A percentile compares a stretch with the other conserved stretches of the same genome.
Conservation (phyloP, 306 rosid genomes). For the Gleditsia sinensis region DNA sequence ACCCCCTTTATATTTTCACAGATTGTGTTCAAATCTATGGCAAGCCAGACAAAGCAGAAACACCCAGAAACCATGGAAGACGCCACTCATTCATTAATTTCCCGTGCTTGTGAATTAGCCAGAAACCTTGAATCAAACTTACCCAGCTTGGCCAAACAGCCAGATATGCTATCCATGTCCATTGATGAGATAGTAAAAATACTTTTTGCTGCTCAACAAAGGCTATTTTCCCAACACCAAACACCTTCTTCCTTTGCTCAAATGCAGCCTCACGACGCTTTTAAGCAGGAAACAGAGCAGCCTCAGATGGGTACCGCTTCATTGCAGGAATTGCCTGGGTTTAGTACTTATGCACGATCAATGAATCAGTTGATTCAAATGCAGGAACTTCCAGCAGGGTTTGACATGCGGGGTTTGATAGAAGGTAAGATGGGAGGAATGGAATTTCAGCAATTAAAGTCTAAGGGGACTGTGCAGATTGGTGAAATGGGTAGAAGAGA, state of each 20-base stretch:
- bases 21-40: slow-evolving; percentile 13
- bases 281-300: too few relatives aligned
- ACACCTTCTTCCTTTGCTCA: not conserved
- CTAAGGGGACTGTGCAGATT: not conserved
- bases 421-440: slow-evolving; percentile 21
- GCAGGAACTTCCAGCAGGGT: slow-evolving; percentile 22
- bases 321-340: slow-evolving; percentile 34
- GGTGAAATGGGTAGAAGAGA: slow-evolving; percentile 29
- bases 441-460: slow-evolving; percentile 16
- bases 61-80: slow-evolving; percentile 50
- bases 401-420: slow-evolving; percentile 14
- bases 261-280: not conserved
- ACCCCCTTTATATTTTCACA: slow-evolving; percentile 15
- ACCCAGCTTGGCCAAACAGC: slow-evolving; percentile 39
- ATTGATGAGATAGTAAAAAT: slow-evolving; percentile 48
- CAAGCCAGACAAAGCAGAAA: slow-evolving; percentile 15
- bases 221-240: slow-evolving; percentile 13
- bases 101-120: slow-evolving; percentile 50
- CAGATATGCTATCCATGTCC: slow-evolving; percentile 31
- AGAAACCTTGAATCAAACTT: slow-evolving; percentile 47
- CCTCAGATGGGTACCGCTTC: slow-evolving; percentile 25
- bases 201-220: slow-evolving; percentile 45
- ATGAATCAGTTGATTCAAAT: slow-evolving; percentile 33
- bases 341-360: slow-evolving; percentile 4
- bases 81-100: slow-evolving; percentile 29